A percentile compares a stretch with the other conserved stretches of the same genome.
Conservation (phyloP, 345 rosid genomes). For the Lepidium aucheri region DNA sequence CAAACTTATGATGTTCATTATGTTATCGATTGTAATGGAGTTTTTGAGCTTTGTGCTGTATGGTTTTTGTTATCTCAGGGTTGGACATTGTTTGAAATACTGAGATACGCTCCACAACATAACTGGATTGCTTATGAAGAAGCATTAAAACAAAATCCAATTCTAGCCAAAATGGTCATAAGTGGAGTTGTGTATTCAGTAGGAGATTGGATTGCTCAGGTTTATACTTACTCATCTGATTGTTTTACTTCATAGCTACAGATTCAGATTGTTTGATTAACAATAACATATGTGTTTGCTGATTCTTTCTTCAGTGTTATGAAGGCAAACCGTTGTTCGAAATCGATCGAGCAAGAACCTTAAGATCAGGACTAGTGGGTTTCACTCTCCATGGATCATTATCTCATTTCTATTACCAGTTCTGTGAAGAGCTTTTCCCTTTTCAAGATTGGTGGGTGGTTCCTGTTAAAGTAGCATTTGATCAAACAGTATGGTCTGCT, state of each 20-base stretch:
- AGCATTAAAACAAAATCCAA: conserved; percentile 72
- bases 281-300: neutral
- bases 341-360: conserved; percentile 70
- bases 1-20: too few relatives aligned
- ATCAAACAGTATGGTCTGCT: conserved; percentile 93
- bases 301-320: conserved; percentile 41
- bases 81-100: conserved; percentile 82
- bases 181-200: conserved; percentile 89
- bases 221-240: conserved; percentile 15
- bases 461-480: conserved; percentile 81
- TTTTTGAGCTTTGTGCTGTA: neutral
- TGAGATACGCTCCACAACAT: conserved; percentile 94
- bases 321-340: conserved; percentile 91
- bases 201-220: conserved; percentile 99
- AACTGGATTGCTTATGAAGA: conserved; percentile 96
- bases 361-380: conserved; percentile 94
- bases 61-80: conserved; percentile 43
- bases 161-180: conserved; percentile 86
- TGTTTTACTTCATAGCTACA: neutral
- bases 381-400: conserved; percentile 89
- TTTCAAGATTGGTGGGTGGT: conserved; percentile 96
- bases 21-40: too few relatives aligned
- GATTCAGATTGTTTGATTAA: neutral
- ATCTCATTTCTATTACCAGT: conserved; percentile 86
- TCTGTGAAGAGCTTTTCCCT: conserved; percentile 89